Evolutionary conservation across 257 asterid species (phyloP).

Genomic region (Penstemon newberryi): DNA sequence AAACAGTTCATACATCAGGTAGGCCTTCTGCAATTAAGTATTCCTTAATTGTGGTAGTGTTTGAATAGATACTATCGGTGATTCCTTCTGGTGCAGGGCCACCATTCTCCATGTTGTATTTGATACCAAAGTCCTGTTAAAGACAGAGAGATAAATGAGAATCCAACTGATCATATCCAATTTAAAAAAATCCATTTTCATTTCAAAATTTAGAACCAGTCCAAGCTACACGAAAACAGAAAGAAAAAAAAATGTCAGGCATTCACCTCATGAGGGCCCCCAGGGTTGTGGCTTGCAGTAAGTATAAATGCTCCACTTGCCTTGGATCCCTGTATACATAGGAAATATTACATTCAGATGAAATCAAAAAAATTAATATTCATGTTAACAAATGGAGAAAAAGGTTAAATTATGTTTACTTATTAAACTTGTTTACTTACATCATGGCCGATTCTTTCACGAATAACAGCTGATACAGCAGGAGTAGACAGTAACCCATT

Average conservation of each 20-base stretch:
- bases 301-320: slow-evolving; percentile 91
- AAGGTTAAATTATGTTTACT: neutral
- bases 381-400: no score
- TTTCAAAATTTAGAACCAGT: no score
- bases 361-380: neutral
- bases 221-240: neutral
- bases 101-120: slow-evolving; percentile 99
- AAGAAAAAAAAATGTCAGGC: slow-evolving; percentile 22
- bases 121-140: slow-evolving; percentile 90
- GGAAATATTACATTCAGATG: neutral
- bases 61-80: slow-evolving; percentile 79
- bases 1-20: slow-evolving; percentile 70
- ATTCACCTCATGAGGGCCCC: slow-evolving; percentile 91
- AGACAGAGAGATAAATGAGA: slow-evolving; percentile 21
- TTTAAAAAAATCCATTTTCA: no score
- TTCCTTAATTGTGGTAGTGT: slow-evolving; percentile 87
- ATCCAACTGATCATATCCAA: neutral
- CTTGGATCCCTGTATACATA: slow-evolving; percentile 74
- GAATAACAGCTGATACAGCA: slow-evolving; percentile 88
- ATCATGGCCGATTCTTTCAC: slow-evolving; percentile 82
- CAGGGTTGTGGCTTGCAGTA: slow-evolving; percentile 99
- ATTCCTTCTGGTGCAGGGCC: slow-evolving; percentile 99
- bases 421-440: slow-evolving; percentile 50
- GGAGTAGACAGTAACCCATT: slow-evolving; percentile 91
- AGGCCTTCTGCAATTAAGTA: slow-evolving; percentile 88